Evolutionary conservation across 2,329 filamentous ascomycete species (phyloP), one percentile per base, ranked within the genome.

Genomic region (Penicillium sp.): DNA sequence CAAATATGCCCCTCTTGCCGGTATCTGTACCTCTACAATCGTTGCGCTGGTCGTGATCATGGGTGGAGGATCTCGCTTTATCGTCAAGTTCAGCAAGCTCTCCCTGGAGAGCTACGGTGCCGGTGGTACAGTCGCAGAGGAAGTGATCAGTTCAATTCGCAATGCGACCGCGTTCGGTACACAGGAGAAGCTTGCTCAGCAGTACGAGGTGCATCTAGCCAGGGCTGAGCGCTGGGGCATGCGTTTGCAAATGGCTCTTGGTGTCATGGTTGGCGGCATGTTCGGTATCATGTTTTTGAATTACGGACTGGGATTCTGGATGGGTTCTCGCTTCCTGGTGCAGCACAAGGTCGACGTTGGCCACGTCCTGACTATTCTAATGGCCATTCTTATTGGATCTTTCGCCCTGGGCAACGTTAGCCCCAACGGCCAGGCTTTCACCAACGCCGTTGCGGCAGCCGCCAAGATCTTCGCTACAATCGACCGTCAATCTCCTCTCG

Each of bases 391-490:
- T 81, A 92, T 97, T 56, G 94, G 93, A 49, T 91, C 93, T 4
- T 96, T 97, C 75, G 90, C 91, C 53, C 79, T 99, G 32, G 92
- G 92, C 43, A 95, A 94, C 63, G 86, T 96, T 32, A 87, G 88
- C 0, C 92, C 94, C 0, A 91, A 97, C 66, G 75, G 88, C 3
- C 91, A 96, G 71, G 90, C 93, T 31, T 96, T 97, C 65, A 90
- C 88, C 2, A 91, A 87, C 13, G 90, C 87, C 38, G 77, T 95
- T 5, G 90, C 91, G 31, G 93, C 94, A 2, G 92, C 91, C 3
- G 84, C 85, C 52, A 97, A 97, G 78, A 96, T 99, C 59, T 97
- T 89, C 78, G 89, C 86, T 69, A 97, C 92, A 1, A 97, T 97
- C 62, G 93, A 97, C 72, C 88, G 94, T 49, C 67, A 78, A 3